Percentiles rank a stretch among this genome's conserved stretches.
phyloP scores from a whole-genome alignment of 495 filamentous ascomycete genomes.

The Pseudevernia furfuracea region DNA sequence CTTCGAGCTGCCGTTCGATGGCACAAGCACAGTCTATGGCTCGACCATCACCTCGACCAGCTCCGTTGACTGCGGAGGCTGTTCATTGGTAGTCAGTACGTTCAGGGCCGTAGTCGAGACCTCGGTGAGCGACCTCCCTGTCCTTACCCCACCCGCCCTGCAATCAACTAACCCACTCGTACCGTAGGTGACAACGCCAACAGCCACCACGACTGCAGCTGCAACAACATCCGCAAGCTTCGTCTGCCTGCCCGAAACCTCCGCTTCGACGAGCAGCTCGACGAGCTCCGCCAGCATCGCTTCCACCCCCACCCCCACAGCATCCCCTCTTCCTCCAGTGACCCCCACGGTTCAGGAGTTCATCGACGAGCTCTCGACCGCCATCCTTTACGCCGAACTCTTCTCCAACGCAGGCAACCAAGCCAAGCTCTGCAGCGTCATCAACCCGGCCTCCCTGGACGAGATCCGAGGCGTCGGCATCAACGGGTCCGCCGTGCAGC shows the following conservation, averaged over 20 bases:
- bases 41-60: constrained; percentile 9
- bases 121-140: background rate
- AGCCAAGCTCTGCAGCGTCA: constrained; percentile 16
- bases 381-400: constrained; percentile 18
- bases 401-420: constrained; percentile 18
- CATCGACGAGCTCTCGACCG: constrained; percentile 19
- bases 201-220: background rate
- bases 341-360: constrained; percentile 7
- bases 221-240: background rate
- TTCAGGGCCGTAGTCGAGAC: background rate
- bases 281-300: background rate
- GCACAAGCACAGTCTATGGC: constrained; percentile 11
- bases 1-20: constrained; percentile 13
- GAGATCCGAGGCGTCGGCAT: constrained; percentile 17
- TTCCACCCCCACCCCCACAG: background rate
- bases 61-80: constrained; percentile 14
- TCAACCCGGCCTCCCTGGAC: constrained; percentile 18
- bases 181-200: constrained; percentile 1
- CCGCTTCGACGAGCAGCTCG: background rate
- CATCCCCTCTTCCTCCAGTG: constrained; percentile 12
- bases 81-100: constrained; percentile 12
- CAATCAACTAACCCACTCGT: background rate
- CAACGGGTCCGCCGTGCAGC: constrained; percentile 20
- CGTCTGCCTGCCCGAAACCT: constrained; percentile 3
- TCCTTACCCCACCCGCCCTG: background rate